A percentile compares a stretch with the other conserved stretches of the same genome.
Conservation (phyloP, 75 land plant species). For the Pinus tabuliformis region DNA sequence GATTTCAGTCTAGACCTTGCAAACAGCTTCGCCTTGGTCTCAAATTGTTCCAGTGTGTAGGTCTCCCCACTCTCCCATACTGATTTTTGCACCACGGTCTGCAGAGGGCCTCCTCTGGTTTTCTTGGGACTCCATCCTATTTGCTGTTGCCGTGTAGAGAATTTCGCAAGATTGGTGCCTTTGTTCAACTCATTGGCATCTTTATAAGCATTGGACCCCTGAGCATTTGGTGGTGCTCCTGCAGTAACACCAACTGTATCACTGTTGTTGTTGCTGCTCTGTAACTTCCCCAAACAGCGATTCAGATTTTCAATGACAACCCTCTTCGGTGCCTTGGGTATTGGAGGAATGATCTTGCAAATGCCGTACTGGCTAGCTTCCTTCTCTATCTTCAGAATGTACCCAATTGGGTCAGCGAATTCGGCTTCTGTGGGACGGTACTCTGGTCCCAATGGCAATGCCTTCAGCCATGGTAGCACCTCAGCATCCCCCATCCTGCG, state of each 20-base stretch:
- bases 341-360: slow-evolving; percentile 96
- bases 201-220: background rate
- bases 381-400: slow-evolving; percentile 91
- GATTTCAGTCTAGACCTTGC: slow-evolving; percentile 52
- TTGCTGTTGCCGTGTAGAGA: slow-evolving; percentile 91
- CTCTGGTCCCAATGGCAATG: slow-evolving; percentile 86
- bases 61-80: slow-evolving; percentile 97
- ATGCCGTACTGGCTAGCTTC: slow-evolving; percentile 88
- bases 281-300: slow-evolving; percentile 36
- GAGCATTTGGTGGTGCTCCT: background rate
- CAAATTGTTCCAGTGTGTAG: slow-evolving; percentile 83
- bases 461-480: slow-evolving; percentile 72
- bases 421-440: slow-evolving; percentile 83
- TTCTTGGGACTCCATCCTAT: slow-evolving; percentile 77
- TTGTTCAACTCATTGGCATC: slow-evolving; percentile 1
- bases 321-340: slow-evolving; percentile 46
- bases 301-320: slow-evolving; percentile 60
- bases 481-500: slow-evolving; percentile 21
- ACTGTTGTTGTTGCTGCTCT: background rate
- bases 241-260: background rate
- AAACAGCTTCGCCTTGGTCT: slow-evolving; percentile 79
- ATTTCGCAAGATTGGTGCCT: slow-evolving; percentile 32
- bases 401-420: slow-evolving; percentile 92
- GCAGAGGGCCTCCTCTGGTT: slow-evolving; percentile 20
- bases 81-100: slow-evolving; percentile 55